These are phyloP conservation scores for Pleoardoris graminearum DNA, from an alignment of 2,329 filamentous ascomycete species.

Conservation along the genomic window DNA sequence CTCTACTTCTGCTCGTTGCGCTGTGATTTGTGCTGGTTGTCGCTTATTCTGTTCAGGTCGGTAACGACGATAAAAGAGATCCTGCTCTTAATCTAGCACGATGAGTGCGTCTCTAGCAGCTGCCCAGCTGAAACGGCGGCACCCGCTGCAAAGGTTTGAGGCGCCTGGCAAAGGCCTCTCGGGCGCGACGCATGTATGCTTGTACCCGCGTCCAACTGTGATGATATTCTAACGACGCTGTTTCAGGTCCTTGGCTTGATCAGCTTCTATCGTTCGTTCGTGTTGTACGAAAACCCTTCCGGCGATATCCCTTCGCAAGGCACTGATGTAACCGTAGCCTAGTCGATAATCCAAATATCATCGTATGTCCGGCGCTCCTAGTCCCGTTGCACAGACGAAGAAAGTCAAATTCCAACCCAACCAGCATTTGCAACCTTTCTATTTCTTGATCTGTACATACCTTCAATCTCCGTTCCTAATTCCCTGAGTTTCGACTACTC, in stretches of 20 bases:
- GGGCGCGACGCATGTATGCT: constrained; percentile 60
- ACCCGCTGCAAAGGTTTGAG: constrained; percentile 67
- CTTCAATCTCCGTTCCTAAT: neutral
- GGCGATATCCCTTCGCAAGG: neutral
- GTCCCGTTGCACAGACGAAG: neutral
- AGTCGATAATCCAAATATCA: constrained; percentile 34
- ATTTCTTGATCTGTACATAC: neutral
- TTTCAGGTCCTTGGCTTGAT: constrained; percentile 45
- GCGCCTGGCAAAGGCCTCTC: constrained; percentile 69
- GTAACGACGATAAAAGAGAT: too few relatives aligned
- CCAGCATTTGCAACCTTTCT: too few relatives aligned
- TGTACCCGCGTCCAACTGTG: neutral
- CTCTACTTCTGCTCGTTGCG: neutral
- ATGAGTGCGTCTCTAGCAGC: constrained; percentile 25
- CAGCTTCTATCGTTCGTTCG: constrained; percentile 52
- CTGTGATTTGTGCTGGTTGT: neutral
- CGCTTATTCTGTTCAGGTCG: too few relatives aligned
- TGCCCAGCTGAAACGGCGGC: constrained; percentile 44
- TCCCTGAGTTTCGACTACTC: too few relatives aligned
- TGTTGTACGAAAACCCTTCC: constrained; percentile 21
- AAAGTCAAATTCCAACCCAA: neutral
- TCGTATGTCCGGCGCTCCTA: constrained; percentile 20
- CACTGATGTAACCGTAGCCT: constrained; percentile 34
- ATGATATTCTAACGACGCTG: neutral
- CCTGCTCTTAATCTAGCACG: neutral